Conservation (phyloP, 345 rosid species). For the Euphorbia peplus region DNA sequence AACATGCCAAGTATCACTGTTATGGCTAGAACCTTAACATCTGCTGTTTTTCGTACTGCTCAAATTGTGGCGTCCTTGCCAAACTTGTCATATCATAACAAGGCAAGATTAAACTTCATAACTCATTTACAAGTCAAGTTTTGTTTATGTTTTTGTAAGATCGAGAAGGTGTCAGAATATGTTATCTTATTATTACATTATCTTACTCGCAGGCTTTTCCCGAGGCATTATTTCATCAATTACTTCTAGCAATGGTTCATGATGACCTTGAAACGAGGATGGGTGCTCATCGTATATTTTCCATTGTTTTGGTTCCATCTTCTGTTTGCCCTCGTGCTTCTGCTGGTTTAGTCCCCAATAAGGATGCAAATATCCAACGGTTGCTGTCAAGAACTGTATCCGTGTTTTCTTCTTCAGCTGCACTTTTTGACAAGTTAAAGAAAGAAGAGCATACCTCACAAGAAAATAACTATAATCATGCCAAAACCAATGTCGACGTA, state of each 20-base stretch:
- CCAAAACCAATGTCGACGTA: conserved; percentile 29
- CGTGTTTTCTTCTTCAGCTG: conserved; percentile 77
- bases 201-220: conserved; percentile 80
- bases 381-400: conserved; percentile 64
- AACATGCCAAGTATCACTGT: conserved; percentile 62
- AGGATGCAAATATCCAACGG: conserved; percentile 46
- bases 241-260: conserved; percentile 63
- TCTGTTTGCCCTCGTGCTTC: conserved; percentile 49
- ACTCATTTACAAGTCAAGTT: background rate
- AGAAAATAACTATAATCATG: conserved; percentile 21
- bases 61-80: conserved; percentile 66
- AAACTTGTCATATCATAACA: conserved; percentile 59
- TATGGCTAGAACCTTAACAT: conserved; percentile 59
- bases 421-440: conserved; percentile 53
- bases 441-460: conserved; percentile 32
- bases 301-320: conserved; percentile 65
- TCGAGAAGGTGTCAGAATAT: too few relatives aligned
- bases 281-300: conserved; percentile 69
- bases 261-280: conserved; percentile 63
- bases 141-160: background rate
- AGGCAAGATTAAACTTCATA: conserved; percentile 35
- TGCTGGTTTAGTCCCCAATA: conserved; percentile 33
- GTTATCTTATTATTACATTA: too few relatives aligned
- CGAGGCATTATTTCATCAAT: conserved; percentile 60
- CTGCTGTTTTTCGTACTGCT: conserved; percentile 62